Conservation (phyloP, 305 asterid genomes). For the Striga hermonthica region DNA sequence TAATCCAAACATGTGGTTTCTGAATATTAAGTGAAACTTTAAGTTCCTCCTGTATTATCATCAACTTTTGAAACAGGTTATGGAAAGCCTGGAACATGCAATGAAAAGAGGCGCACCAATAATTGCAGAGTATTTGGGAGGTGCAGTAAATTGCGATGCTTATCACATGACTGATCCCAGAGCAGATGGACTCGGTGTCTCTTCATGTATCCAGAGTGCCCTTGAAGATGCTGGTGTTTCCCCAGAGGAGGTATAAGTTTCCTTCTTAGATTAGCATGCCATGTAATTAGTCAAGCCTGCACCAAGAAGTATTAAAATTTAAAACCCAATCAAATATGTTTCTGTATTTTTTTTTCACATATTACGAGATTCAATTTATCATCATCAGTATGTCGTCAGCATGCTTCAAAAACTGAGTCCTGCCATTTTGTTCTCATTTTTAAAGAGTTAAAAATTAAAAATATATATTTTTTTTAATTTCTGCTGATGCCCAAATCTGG, state of each 20-base stretch:
- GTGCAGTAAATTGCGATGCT: conserved; percentile 94
- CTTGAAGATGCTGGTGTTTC: conserved; percentile 83
- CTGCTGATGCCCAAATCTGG: neutral
- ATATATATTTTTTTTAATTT: neutral
- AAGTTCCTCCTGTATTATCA: conserved; percentile 7
- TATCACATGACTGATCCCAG: conserved; percentile 97
- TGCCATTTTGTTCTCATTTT: conserved; percentile 2
- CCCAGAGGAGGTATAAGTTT: conserved; percentile 68
- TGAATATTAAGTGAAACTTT: conserved; percentile 9
- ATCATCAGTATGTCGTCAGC: neutral
- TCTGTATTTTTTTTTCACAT: conserved; percentile 4
- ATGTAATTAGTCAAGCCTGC: conserved; percentile 10
- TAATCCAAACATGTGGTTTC: conserved; percentile 4
- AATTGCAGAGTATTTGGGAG: conserved; percentile 92
- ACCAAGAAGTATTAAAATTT: conserved; percentile 12
- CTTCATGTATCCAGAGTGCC: conserved; percentile 70
- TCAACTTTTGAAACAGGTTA: conserved; percentile 47
- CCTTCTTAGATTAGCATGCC: conserved; percentile 19
- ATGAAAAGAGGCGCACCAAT: conserved; percentile 90
- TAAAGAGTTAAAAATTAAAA: neutral
- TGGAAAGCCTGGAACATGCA: conserved; percentile 98
- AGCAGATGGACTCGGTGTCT: conserved; percentile 96
- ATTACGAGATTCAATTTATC: conserved; percentile 6
- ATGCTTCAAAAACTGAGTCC: neutral
- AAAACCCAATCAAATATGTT: conserved; percentile 4